Evolutionary conservation across 2,329 filamentous ascomycete genomes (phyloP).

Genomic region (Aaosphaeria arxii): DNA sequence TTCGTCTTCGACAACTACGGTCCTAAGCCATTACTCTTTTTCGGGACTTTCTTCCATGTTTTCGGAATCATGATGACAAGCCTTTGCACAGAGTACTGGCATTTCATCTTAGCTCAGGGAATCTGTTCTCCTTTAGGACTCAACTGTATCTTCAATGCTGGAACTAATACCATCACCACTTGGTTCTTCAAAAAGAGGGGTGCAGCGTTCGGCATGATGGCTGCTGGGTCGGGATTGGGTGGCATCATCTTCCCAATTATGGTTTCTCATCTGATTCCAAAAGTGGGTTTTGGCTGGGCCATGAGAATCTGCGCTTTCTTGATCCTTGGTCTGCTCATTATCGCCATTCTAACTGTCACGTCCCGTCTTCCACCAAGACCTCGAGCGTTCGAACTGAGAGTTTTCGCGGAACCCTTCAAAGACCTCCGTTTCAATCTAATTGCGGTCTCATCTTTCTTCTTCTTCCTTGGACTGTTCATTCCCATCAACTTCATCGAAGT

Average conservation of each 20-base stretch:
- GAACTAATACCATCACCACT: constrained; percentile 40
- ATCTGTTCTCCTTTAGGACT: constrained; percentile 50
- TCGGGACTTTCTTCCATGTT: constrained; percentile 55
- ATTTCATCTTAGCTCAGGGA: constrained; percentile 55
- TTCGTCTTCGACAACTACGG: constrained; percentile 63
- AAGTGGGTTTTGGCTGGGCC: constrained; percentile 58
- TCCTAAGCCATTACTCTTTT: constrained; percentile 53
- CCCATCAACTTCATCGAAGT: constrained; percentile 49
- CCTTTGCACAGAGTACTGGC: constrained; percentile 54
- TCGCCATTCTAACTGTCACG: constrained; percentile 53
- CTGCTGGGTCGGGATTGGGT: constrained; percentile 50
- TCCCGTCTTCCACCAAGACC: constrained; percentile 47
- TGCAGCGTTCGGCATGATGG: constrained; percentile 48
- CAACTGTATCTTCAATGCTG: constrained; percentile 55
- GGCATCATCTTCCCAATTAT: constrained; percentile 63
- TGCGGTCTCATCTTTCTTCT: constrained; percentile 51
- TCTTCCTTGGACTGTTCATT: constrained; percentile 61
- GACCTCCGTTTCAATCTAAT: constrained; percentile 45
- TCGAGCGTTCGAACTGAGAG: constrained; percentile 26
- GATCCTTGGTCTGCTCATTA: constrained; percentile 56
- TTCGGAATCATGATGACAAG: constrained; percentile 64
- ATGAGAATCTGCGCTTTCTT: constrained; percentile 58
- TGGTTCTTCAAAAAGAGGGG: constrained; percentile 52
- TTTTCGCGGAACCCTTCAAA: constrained; percentile 31
- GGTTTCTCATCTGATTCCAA: constrained; percentile 52